phyloP scores from a whole-genome alignment of 176 grass and related monocot species.

The Bolboschoenus planiculmis region DNA sequence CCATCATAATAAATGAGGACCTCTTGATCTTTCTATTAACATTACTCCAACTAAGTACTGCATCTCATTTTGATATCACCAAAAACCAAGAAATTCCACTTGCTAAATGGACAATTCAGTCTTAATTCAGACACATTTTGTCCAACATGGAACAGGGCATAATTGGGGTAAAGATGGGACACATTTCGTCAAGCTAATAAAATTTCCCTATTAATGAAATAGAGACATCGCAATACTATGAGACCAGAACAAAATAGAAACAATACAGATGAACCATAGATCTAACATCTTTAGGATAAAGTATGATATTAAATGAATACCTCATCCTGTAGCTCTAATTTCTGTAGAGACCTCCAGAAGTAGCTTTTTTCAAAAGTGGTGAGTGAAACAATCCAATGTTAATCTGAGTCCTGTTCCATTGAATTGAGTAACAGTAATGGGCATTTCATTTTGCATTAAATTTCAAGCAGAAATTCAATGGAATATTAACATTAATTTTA shows the following conservation, averaged over 20 bases:
- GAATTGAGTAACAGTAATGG: background rate
- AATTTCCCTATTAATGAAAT: too few relatives aligned
- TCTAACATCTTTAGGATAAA: background rate
- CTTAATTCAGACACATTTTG: background rate
- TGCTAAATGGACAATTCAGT: background rate
- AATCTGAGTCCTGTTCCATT: background rate
- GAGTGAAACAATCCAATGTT: background rate
- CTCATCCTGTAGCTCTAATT: background rate
- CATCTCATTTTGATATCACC: too few relatives aligned
- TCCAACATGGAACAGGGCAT: background rate
- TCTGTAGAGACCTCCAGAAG: background rate
- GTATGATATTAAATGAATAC: background rate
- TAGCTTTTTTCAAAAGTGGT: background rate
- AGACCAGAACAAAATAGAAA: background rate
- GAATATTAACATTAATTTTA: background rate
- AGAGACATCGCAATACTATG: background rate
- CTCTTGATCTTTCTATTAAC: too few relatives aligned
- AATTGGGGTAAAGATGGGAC: background rate
- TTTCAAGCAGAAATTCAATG: background rate
- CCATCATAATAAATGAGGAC: too few relatives aligned
- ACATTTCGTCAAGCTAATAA: background rate
- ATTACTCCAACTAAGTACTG: too few relatives aligned
- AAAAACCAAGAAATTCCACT: too few relatives aligned
- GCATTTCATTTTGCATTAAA: background rate
- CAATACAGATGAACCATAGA: background rate